phyloP scores from a whole-genome alignment of 2,329 filamentous ascomycete genomes.

The Phialophora expanda region DNA sequence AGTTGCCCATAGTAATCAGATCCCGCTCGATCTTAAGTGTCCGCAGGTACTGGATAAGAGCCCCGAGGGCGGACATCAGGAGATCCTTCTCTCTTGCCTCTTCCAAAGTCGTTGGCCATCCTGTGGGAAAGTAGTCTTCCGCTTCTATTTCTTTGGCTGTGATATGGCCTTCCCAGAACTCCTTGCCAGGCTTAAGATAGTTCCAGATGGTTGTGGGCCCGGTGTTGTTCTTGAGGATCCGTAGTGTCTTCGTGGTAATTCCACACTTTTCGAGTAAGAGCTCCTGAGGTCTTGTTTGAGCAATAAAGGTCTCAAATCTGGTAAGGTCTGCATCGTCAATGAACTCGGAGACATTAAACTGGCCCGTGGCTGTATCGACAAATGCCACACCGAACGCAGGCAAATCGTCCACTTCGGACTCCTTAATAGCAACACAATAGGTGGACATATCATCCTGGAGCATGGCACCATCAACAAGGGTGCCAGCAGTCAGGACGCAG shows the following conservation, averaged over 20 bases:
- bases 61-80: slow-evolving; percentile 89
- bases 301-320: slow-evolving; percentile 95
- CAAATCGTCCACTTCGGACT: slow-evolving; percentile 69
- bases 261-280: slow-evolving; percentile 85
- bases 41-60: slow-evolving; percentile 82
- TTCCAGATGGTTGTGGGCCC: slow-evolving; percentile 95
- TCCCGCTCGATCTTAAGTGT: slow-evolving; percentile 87
- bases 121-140: slow-evolving; percentile 77
- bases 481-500: slow-evolving; percentile 88
- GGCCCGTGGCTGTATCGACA: slow-evolving; percentile 92
- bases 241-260: slow-evolving; percentile 83
- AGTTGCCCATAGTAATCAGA: slow-evolving; percentile 86
- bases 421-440: slow-evolving; percentile 94
- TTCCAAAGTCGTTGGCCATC: slow-evolving; percentile 78
- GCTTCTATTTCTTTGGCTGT: slow-evolving; percentile 80
- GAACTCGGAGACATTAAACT: slow-evolving; percentile 92
- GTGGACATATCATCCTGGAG: slow-evolving; percentile 97
- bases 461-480: slow-evolving; percentile 94
- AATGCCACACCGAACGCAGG: slow-evolving; percentile 92
- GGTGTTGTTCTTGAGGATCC: slow-evolving; percentile 96
- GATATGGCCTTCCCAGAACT: slow-evolving; percentile 89
- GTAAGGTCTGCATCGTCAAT: slow-evolving; percentile 91
- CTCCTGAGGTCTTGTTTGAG: slow-evolving; percentile 87
- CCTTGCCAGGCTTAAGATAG: slow-evolving; percentile 79
- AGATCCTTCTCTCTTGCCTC: slow-evolving; percentile 77